Percentiles rank a stretch among this genome's conserved stretches.
Conservation (phyloP, 116 monocot species). For the Iris pallida region DNA sequence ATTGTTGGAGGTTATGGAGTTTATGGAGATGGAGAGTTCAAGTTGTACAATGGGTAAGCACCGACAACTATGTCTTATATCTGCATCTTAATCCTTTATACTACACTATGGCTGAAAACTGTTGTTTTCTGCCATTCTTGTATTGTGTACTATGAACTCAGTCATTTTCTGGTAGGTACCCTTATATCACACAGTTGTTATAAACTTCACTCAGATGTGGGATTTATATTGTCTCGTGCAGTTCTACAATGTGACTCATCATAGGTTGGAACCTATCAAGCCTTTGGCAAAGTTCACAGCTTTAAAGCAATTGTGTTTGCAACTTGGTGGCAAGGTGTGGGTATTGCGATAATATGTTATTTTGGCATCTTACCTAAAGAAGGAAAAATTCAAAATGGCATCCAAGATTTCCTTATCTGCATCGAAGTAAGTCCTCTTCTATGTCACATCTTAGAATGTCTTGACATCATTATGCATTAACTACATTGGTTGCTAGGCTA, state of each 20-base stretch:
- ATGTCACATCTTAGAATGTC: slow-evolving; percentile 3
- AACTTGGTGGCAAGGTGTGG: slow-evolving; percentile 95
- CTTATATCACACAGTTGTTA: slow-evolving; percentile 65
- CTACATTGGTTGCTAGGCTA: too few relatives aligned
- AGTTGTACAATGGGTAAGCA: slow-evolving; percentile 82
- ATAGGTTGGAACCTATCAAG: slow-evolving; percentile 50
- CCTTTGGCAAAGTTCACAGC: slow-evolving; percentile 87
- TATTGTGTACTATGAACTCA: neutral
- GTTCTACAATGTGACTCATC: slow-evolving; percentile 76
- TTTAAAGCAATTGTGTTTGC: slow-evolving; percentile 94
- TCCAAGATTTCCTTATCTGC: slow-evolving; percentile 79
- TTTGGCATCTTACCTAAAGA: slow-evolving; percentile 57
- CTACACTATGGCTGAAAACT: too few relatives aligned
- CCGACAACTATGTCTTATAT: neutral
- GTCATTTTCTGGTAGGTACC: slow-evolving; percentile 49
- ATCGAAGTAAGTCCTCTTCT: slow-evolving; percentile 36
- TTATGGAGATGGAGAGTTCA: slow-evolving; percentile 91
- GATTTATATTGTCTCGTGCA: slow-evolving; percentile 84
- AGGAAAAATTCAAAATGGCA: slow-evolving; percentile 59
- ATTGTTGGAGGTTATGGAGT: slow-evolving; percentile 73
- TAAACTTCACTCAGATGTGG: slow-evolving; percentile 93
- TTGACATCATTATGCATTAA: neutral
- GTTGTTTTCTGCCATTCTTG: neutral
- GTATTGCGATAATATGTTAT: slow-evolving; percentile 68
- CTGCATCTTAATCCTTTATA: neutral